Evolutionary conservation across 2,329 filamentous ascomycete genomes (phyloP), one percentile per base, ranked within the genome.

Genomic region (Uncinocarpus reesii): DNA sequence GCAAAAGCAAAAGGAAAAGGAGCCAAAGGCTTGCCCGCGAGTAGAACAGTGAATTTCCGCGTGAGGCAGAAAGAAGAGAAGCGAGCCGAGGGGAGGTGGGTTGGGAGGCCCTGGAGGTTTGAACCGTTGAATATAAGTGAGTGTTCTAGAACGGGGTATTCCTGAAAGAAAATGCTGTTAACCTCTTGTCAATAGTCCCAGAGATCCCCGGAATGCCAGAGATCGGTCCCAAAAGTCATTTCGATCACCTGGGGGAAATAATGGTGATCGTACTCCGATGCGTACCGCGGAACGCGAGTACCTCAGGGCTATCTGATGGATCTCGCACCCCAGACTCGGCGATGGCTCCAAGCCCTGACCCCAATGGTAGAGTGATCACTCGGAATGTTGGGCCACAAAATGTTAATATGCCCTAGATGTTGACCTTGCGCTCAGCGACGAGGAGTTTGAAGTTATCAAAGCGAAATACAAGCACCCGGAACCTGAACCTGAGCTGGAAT

Each of bases 41-140:
- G 55, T 21, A 57, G 58, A 4, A 58, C 64, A 41, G 60, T 76
- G 16, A 68, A 76, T 47, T 73, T 78, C 46, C 59, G 63, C 6
- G 62, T 78, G 3, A 66, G 74, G 1, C 74, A 78, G 58, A 76
- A 76, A 55, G 76, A 78, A 54, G 71, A 75, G 52, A 66, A 64
- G 51, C 60, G 62, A n/a, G 57, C 58, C 2, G 65, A 70, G 53
- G 72, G 71, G 3, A 61, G 56, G 4, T 76, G 75, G 59, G 61
- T 76, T 49, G 74, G 70, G 0, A 66, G 71, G 8, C 69, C 72
- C 32, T 78, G 75, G 76, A 67, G 65, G 3, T 79, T 78, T 54
- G 68, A 71, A 36, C 66, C 68, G 35, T 62, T 76, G 20, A 68
- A 72, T 38, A 67, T 68, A 49, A 65, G 74, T 76, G 57, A 53